phyloP scores from a whole-genome alignment of 257 asterid species.

The Solanum sejunctum region DNA sequence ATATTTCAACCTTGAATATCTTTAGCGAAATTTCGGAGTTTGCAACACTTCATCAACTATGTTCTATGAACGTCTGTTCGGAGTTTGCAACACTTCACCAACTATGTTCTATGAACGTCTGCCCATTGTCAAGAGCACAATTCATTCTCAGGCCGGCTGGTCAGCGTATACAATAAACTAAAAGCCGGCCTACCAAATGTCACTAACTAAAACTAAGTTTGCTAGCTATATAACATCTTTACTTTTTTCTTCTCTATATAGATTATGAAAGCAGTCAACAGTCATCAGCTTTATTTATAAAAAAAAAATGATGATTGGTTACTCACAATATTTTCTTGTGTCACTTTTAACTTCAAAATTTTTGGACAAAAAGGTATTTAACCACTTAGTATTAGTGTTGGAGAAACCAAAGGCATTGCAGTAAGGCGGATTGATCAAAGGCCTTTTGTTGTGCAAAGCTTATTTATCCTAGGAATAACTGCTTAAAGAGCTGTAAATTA shows the following conservation, averaged over 20 bases:
- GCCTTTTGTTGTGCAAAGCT: neutral
- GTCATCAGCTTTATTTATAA: neutral
- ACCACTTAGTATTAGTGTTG: neutral
- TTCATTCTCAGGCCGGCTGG: neutral
- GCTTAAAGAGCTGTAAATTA: neutral
- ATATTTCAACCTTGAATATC: neutral
- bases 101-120: neutral
- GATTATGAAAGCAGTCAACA: neutral
- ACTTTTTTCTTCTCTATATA: neutral
- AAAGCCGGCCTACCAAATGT: constrained; percentile 1
- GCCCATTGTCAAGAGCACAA: neutral
- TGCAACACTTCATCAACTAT: neutral
- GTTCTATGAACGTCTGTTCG: neutral
- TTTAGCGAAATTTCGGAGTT: neutral
- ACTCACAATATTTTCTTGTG: neutral
- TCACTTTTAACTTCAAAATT: neutral
- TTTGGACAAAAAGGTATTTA: neutral
- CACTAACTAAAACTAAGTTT: neutral
- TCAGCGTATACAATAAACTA: neutral
- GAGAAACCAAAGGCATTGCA: neutral
- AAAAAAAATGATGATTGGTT: neutral
- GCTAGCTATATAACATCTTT: neutral
- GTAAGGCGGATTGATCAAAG: neutral
- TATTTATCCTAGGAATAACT: neutral
- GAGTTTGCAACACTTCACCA: neutral